phyloP scores from a whole-genome alignment of 1,284 basidiomycete genomes.

The Cryptococcus sp. region DNA sequence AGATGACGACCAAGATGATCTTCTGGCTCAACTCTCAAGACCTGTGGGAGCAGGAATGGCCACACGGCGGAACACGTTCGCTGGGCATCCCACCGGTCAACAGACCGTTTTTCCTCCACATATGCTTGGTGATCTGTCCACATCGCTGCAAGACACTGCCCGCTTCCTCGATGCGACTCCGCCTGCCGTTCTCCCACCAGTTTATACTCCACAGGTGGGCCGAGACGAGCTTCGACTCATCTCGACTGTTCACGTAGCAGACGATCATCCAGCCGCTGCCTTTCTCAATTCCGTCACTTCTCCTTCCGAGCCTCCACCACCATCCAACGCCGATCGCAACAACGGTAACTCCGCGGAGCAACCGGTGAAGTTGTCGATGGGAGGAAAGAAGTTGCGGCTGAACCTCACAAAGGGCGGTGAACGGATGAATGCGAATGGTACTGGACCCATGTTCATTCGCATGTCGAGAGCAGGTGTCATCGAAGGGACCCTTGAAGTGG shows the following conservation, averaged over 20 bases:
- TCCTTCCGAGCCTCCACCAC: constrained; percentile 9
- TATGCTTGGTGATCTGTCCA: neutral
- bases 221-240: constrained; percentile 35
- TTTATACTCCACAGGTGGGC: constrained; percentile 33
- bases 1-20: constrained; percentile 27
- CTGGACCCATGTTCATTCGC: constrained; percentile 32
- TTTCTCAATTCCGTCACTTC: constrained; percentile 32
- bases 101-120: neutral
- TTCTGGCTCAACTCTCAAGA: constrained; percentile 11
- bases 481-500: constrained; percentile 33
- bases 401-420: constrained; percentile 22
- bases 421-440: constrained; percentile 29
- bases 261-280: constrained; percentile 36
- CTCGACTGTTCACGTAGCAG: constrained; percentile 37
- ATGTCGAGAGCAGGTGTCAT: constrained; percentile 25
- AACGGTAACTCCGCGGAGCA: neutral
- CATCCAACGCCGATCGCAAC: neutral
- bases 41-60: neutral
- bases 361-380: constrained; percentile 16
- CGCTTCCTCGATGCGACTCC: constrained; percentile 20
- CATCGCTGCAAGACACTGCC: neutral
- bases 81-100: neutral
- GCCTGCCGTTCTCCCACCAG: constrained; percentile 24
- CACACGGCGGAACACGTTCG: constrained; percentile 7
- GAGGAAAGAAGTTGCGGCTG: constrained; percentile 33